phyloP scores from a whole-genome alignment of 441 rosid genomes.

The Populus hybrid region DNA sequence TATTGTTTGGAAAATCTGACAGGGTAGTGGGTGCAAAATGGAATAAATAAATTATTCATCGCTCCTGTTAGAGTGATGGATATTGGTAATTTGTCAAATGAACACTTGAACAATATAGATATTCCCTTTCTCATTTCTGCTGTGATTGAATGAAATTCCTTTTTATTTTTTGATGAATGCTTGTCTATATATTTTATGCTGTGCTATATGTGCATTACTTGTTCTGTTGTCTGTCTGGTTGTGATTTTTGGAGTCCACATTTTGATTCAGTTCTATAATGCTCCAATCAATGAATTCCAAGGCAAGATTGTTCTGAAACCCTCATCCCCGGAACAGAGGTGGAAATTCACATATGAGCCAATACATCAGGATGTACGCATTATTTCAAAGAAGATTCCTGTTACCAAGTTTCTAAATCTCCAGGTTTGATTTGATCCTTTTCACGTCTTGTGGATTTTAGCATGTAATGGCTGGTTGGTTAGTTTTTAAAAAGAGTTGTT shows the following conservation, averaged over 20 bases:
- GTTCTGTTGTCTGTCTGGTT: constrained; percentile 5
- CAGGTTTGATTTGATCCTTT: constrained; percentile 53
- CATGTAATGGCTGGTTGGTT: not conserved
- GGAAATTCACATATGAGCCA: constrained; percentile 88
- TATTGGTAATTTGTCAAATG: not conserved
- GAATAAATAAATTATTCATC: not conserved
- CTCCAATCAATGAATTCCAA: constrained; percentile 77
- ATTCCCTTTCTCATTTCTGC: not conserved
- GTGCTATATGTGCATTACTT: not conserved
- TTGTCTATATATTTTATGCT: not conserved
- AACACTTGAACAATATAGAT: not conserved
- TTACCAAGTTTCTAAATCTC: constrained; percentile 76
- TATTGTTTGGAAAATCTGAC: not conserved
- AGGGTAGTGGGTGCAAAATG: not conserved
- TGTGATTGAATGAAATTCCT: not conserved
- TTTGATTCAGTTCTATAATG: constrained; percentile 68
- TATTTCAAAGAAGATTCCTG: constrained; percentile 80
- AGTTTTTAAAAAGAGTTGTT: not conserved
- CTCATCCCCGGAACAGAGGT: constrained; percentile 56
- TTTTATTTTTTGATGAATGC: not conserved
- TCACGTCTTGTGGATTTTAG: not conserved
- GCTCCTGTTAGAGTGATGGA: not conserved
- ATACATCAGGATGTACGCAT: constrained; percentile 62
- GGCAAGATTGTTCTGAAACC: constrained; percentile 88
- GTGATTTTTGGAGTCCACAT: constrained; percentile 1